These are phyloP conservation scores for Fusarium sp. DNA, from an alignment of 2,329 filamentous ascomycete species.

Conservation along the genomic window DNA sequence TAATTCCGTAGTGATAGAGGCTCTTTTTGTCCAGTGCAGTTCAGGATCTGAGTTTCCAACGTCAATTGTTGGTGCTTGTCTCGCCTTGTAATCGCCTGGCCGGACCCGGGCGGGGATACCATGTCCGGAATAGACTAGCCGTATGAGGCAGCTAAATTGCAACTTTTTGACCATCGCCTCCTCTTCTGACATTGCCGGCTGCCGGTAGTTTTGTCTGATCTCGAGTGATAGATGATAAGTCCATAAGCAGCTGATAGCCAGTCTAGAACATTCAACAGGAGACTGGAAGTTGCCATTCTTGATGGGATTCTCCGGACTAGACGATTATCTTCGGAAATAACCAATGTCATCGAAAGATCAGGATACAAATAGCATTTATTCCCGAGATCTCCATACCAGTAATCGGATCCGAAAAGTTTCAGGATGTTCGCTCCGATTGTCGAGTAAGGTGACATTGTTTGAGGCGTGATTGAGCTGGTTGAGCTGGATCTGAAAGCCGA, in stretches of 20 bases:
- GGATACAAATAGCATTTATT: not conserved
- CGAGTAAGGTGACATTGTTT: not conserved
- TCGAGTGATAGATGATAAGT: conserved; percentile 4
- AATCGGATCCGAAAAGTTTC: too few species aligned
- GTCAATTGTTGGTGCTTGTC: conserved; percentile 4
- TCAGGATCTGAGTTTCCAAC: conserved; percentile 19
- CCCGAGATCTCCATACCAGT: not conserved
- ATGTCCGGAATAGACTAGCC: conserved; percentile 43
- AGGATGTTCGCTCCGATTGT: not conserved
- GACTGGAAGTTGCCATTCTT: conserved; percentile 6
- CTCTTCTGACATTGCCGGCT: conserved; percentile 22
- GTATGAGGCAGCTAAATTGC: conserved; percentile 48
- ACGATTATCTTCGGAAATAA: not conserved
- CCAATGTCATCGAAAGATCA: not conserved
- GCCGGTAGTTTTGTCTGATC: conserved; percentile 24
- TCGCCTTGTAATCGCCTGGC: conserved; percentile 22
- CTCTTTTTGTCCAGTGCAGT: conserved; percentile 14
- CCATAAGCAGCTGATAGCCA: not conserved
- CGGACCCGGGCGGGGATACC: conserved; percentile 30
- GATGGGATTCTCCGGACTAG: not conserved
- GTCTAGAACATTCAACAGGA: not conserved
- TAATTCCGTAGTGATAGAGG: conserved; percentile 8
- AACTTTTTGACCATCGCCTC: conserved; percentile 21
- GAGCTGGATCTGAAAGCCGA: too few species aligned
- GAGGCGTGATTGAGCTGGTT: too few species aligned